Conservation (phyloP, 768 basidiomycete genomes). For the Boletus rubroflammeus region DNA sequence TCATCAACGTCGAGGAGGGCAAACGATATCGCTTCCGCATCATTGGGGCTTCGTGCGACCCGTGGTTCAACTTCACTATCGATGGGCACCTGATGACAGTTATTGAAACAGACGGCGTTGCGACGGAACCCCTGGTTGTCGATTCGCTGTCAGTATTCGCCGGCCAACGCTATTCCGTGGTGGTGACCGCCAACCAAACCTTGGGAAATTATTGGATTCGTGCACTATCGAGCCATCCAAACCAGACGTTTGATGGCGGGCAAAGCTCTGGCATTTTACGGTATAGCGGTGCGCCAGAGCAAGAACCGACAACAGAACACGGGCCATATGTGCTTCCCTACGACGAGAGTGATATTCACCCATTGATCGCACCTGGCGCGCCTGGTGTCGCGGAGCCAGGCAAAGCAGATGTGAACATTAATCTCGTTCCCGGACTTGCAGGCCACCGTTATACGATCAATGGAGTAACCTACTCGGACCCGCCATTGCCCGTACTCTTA, state of each 20-base stretch:
- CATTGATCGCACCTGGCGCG: conserved; percentile 19
- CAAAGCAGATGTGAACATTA: conserved; percentile 26
- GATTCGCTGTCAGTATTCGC: conserved; percentile 34
- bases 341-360: conserved; percentile 15
- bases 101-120: conserved; percentile 42
- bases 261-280: conserved; percentile 18
- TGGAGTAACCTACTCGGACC: conserved; percentile 2
- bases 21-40: conserved; percentile 40
- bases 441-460: conserved; percentile 6
- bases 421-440: conserved; percentile 9
- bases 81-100: conserved; percentile 30
- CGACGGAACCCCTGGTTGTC: conserved; percentile 36
- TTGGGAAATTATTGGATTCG: conserved; percentile 41
- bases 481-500: conserved; percentile 17
- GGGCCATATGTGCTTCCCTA: conserved; percentile 9
- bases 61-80: conserved; percentile 28
- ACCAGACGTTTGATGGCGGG: conserved; percentile 36
- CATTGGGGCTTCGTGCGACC: conserved; percentile 33
- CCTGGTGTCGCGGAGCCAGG: conserved; percentile 20
- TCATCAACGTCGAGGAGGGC: conserved; percentile 33
- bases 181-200: conserved; percentile 39
- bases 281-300: conserved; percentile 20
- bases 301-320: conserved; percentile 29
- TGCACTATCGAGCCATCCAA: conserved; percentile 2
- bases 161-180: conserved; percentile 47